Base-by-base conservation (phyloP, 2,329 filamentous ascomycete species). In the Fonsecaea nubica region DNA sequence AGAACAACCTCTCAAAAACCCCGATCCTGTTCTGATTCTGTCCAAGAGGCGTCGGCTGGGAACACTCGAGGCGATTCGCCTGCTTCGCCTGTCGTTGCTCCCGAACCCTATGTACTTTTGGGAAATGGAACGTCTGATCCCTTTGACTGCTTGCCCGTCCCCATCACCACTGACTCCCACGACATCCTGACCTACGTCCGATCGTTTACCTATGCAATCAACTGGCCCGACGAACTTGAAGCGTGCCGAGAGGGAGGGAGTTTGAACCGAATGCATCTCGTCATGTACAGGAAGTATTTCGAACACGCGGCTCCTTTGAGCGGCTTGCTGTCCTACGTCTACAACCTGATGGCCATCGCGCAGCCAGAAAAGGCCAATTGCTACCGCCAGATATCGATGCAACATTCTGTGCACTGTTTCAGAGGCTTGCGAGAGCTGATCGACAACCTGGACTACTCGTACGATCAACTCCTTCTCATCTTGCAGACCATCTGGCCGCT, bases 401-500 rank as follows among this genome's bases (percentile, higher is more conserved):
- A 53, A 35, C 53, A 52, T 53, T 52, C 58, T n/a, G 21, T 61
- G 45, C 25, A 12, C 42, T 36, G 58, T 35, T 61, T 61, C 58
- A 53, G 53, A n/a, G 13, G 32, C 45, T 45, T 61, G 4, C 58
- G 58, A 10, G 33, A 40, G 8, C 33, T 61, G 48, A 52, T 61
- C 32, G 33, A 38, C n/a, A 52, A 40, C 3, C 7, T 53, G 42
- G 32, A 52, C 58, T 30, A 61, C 48, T 61, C 58, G 9, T 33
- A 61, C 18, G 58, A 53, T 21, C 58, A 61, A 36, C 58, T 61
- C 10, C 35, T 52, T 18, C 4, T 61, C 45, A 38, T 61, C 32
- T 9, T 61, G 18, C 58, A 61, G 33, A 61, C 58, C 8, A 61
- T 53, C 48, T 61, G 45, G 45, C 58, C 58, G 32, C 58, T 61